Evolutionary conservation across 805 yeast species (phyloP).

Genomic region (Metschnikowia bowlesiae): DNA sequence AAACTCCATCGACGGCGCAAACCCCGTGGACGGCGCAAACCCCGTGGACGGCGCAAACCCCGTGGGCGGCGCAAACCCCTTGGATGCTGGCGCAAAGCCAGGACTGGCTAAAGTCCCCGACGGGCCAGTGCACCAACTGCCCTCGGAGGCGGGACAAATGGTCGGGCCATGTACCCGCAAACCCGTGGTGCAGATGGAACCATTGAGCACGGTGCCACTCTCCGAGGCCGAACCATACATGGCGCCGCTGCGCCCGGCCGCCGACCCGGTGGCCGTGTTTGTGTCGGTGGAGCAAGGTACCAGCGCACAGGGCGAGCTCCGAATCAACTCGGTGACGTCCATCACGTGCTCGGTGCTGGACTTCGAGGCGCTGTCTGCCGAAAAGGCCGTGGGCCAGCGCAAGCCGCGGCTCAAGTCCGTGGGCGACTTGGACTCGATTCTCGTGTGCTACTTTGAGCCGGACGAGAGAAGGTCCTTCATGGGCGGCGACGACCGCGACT

Average conservation of each 20-base stretch:
- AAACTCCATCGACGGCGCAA: no score
- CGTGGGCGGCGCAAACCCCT: no score
- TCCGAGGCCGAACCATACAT: background rate
- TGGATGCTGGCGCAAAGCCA: background rate
- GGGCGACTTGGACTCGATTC: background rate
- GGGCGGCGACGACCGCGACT: background rate
- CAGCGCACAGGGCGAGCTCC: background rate
- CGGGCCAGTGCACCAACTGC: no score
- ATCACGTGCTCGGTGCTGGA: background rate
- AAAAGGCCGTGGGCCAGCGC: background rate
- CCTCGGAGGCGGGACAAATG: no score
- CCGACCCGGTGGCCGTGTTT: background rate
- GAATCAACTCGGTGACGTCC: background rate
- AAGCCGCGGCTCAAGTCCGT: background rate
- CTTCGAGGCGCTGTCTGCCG: background rate
- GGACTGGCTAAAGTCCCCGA: no score
- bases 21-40: background rate
- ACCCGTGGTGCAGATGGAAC: background rate
- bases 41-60: background rate
- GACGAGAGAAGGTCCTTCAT: background rate
- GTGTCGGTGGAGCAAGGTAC: background rate
- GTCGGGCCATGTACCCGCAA: no score
- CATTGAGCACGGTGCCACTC: no score
- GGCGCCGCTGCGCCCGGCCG: background rate
- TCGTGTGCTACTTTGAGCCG: background rate